These are phyloP conservation scores for Mortierella alpina DNA, from an alignment of 192 early-diverging fungal species.

Conservation along the genomic window DNA sequence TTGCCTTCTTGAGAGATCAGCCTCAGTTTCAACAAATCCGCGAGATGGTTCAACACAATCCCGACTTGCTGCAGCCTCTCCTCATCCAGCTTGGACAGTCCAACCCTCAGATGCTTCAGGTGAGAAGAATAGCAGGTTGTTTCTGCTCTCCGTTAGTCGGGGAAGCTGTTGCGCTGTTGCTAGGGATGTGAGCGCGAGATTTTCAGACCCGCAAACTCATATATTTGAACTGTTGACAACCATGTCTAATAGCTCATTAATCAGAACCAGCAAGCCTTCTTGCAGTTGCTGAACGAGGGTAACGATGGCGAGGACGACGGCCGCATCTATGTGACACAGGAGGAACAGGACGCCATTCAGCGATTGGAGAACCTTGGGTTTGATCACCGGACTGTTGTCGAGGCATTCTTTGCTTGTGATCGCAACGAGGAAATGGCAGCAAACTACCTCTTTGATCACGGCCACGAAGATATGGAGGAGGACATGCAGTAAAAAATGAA, in stretches of 20 bases:
- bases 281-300: conserved; percentile 77
- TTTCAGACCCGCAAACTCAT: not conserved
- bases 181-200: not conserved
- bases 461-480: conserved; percentile 63
- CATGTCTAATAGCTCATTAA: conserved; percentile 64
- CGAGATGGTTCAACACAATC: conserved; percentile 86
- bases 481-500: conserved; percentile 12
- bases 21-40: conserved; percentile 95
- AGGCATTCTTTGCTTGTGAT: conserved; percentile 97
- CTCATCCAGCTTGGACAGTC: conserved; percentile 84
- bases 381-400: conserved; percentile 80
- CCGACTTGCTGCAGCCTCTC: conserved; percentile 86
- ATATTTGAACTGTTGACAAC: not conserved
- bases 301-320: conserved; percentile 68
- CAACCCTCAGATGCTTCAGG: conserved; percentile 86
- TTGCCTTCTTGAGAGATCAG: conserved; percentile 73
- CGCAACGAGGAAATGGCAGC: conserved; percentile 98
- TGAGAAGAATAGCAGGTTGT: not conserved
- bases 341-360: conserved; percentile 92
- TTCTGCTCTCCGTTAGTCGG: not conserved
- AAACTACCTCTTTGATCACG: conserved; percentile 93
- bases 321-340: conserved; percentile 85
- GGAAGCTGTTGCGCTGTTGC: not conserved
- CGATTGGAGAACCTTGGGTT: conserved; percentile 89
- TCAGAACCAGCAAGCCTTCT: conserved; percentile 81